Evolutionary conservation across 2,329 filamentous ascomycete genomes (phyloP).

Genomic region (Cercospora nicotianae): DNA sequence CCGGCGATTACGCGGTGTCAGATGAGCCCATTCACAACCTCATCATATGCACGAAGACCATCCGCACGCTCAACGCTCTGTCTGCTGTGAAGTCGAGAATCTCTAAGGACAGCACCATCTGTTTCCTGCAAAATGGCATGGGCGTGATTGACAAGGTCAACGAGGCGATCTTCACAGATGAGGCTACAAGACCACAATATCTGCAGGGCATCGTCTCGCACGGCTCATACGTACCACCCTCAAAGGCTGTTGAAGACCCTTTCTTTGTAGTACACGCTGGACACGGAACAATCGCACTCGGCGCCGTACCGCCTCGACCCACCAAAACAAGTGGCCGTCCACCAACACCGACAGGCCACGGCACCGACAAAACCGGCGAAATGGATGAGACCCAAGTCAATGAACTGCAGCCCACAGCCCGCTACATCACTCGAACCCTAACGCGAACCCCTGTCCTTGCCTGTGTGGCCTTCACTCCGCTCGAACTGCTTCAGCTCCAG

Average conservation of each 20-base stretch:
- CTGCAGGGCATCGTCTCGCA: constrained; percentile 68
- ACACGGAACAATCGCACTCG: constrained; percentile 59
- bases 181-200: constrained; percentile 68
- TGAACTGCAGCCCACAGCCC: constrained; percentile 43
- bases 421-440: constrained; percentile 66
- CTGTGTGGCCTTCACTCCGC: constrained; percentile 58
- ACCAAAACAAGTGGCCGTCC: background rate
- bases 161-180: constrained; percentile 66
- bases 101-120: constrained; percentile 67
- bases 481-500: constrained; percentile 69
- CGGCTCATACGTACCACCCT: constrained; percentile 49
- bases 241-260: constrained; percentile 37
- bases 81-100: constrained; percentile 66
- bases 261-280: constrained; percentile 60
- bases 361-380: constrained; percentile 19
- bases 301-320: constrained; percentile 48
- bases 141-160: constrained; percentile 80
- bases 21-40: constrained; percentile 63
- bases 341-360: constrained; percentile 21
- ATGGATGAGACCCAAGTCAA: constrained; percentile 19
- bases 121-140: constrained; percentile 78
- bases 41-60: constrained; percentile 75
- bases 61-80: constrained; percentile 66
- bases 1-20: constrained; percentile 15
- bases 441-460: constrained; percentile 62